These are phyloP conservation scores for Rhypophila decipiens DNA, from an alignment of 495 filamentous ascomycete genomes.

Conservation along the genomic window DNA sequence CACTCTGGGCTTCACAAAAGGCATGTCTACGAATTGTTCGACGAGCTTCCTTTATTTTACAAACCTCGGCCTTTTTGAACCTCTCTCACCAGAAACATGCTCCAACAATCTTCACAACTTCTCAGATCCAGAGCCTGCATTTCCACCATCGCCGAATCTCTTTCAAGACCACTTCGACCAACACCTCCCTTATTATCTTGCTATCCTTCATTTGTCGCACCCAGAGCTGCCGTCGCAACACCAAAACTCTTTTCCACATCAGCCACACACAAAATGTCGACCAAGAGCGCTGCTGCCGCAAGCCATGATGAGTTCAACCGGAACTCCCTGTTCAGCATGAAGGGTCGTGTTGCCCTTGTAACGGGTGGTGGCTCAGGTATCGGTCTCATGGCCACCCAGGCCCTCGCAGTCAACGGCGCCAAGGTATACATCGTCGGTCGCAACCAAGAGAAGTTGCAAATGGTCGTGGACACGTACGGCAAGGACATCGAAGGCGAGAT, in stretches of 20 bases:
- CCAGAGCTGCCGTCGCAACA: too few species aligned
- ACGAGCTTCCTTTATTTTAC: too few species aligned
- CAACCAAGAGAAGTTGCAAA: conserved; percentile 37
- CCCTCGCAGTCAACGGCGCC: conserved; percentile 71
- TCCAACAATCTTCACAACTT: too few species aligned
- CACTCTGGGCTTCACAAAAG: too few species aligned
- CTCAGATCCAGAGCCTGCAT: too few species aligned
- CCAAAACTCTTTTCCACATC: conserved; percentile 15
- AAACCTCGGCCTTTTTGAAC: too few species aligned
- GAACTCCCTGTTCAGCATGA: conserved; percentile 53
- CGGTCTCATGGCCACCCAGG: conserved; percentile 73
- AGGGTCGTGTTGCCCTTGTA: conserved; percentile 56
- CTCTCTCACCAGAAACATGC: too few species aligned
- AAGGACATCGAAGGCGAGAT: conserved; percentile 32
- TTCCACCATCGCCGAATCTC: too few species aligned
- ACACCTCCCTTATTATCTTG: too few species aligned
- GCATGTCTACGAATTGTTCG: too few species aligned
- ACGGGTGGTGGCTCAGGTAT: conserved; percentile 54
- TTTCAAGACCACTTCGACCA: too few species aligned
- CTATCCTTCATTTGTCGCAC: too few species aligned
- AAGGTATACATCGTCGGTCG: conserved; percentile 80
- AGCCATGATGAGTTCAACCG: conserved; percentile 41
- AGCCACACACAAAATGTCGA: conserved; percentile 35
- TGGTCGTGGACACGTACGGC: conserved; percentile 27
- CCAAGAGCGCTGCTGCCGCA: conserved; percentile 29